Evolutionary conservation across 73 alveolate species (phyloP), one percentile per base, ranked within the genome.

Genomic region (Halteria grandinella): DNA sequence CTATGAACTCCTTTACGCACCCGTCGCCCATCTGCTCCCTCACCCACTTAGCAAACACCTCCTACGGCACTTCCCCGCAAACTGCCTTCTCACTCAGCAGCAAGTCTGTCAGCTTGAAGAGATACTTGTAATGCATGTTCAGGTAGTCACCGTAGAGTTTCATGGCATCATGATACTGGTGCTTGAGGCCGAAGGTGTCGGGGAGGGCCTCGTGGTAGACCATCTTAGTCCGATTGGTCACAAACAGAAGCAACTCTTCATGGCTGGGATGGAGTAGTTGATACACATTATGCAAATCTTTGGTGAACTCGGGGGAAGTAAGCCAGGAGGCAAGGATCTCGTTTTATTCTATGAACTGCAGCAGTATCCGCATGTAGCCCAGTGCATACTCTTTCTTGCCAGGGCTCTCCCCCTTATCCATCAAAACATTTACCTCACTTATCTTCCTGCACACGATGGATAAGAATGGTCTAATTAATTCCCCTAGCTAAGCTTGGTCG

Each of bases 291-390:
- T 70, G 72, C 21, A 70, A 21, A 31, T 70, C 83, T 28, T 45
- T 28, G 29, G 29, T 32, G 36, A 50, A 47, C 17, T 53, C 15
- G 17, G 28, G 62, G 5, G 83, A 70, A 21, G 70, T 27, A n/a
- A 70, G 55, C 83, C 83, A 70, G 1, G 83, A 54, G 51, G 47
- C 47, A 6, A 70, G 59, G 72, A 70, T 27, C 7, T 29, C 15
- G 18, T 70, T 71, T 70, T 71, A 48, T 33, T 70, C 32, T 17
- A 70, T 18, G 3, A 50, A 23, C 20, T 4, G 24, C 20, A 51
- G 28, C 7, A 70, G 11, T 37, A 70, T 17, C 58, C 32, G 48
- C 72, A 70, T n/a, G n/a, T n/a, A n/a, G n/a, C n/a, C n/a, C n/a
- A n/a, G n/a, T n/a, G n/a, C n/a, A n/a, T n/a, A n/a, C n/a, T n/a